Conservation (phyloP, 2,329 filamentous ascomycete genomes). For the Beauveria rudraprayagi region DNA sequence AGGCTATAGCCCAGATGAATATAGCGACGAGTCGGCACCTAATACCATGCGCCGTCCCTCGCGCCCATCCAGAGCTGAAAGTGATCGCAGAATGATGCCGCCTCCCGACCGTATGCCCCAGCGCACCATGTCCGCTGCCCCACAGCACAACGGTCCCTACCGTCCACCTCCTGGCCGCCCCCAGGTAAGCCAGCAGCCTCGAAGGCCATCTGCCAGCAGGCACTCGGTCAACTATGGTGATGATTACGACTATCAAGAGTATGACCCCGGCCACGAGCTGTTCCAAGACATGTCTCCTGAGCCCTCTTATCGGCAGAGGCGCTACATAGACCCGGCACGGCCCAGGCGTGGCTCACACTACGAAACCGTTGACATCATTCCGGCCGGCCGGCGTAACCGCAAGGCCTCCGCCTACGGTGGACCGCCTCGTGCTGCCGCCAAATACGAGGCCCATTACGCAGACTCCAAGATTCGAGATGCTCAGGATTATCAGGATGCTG, state of each 20-base stretch:
- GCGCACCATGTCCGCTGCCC: slow-evolving; percentile 28
- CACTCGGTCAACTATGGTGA: slow-evolving; percentile 26
- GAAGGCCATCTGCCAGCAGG: slow-evolving; percentile 20
- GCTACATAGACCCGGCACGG: slow-evolving; percentile 25
- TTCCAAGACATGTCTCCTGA: slow-evolving; percentile 33
- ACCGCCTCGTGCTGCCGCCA: slow-evolving; percentile 25
- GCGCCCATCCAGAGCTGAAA: slow-evolving; percentile 31
- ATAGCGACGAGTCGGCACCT: slow-evolving; percentile 31
- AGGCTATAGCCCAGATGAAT: slow-evolving; percentile 32
- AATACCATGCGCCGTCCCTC: slow-evolving; percentile 35
- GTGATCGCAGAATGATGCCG: slow-evolving; percentile 41
- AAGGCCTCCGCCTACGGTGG: slow-evolving; percentile 35
- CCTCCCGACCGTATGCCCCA: slow-evolving; percentile 31
- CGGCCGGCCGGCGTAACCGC: slow-evolving; percentile 27
- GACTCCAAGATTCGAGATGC: slow-evolving; percentile 32
- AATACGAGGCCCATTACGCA: slow-evolving; percentile 25
- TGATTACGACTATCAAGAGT: slow-evolving; percentile 32
- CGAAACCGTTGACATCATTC: slow-evolving; percentile 32
- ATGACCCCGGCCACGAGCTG: slow-evolving; percentile 25
- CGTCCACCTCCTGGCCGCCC: slow-evolving; percentile 20
- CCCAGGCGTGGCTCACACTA: slow-evolving; percentile 30
- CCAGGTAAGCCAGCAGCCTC: slow-evolving; percentile 19
- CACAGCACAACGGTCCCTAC: slow-evolving; percentile 21
- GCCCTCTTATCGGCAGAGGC: slow-evolving; percentile 25
- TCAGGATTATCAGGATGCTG: slow-evolving; percentile 30